phyloP scores from a whole-genome alignment of 148 eudicot genomes.

The Fallopia convolvulus region DNA sequence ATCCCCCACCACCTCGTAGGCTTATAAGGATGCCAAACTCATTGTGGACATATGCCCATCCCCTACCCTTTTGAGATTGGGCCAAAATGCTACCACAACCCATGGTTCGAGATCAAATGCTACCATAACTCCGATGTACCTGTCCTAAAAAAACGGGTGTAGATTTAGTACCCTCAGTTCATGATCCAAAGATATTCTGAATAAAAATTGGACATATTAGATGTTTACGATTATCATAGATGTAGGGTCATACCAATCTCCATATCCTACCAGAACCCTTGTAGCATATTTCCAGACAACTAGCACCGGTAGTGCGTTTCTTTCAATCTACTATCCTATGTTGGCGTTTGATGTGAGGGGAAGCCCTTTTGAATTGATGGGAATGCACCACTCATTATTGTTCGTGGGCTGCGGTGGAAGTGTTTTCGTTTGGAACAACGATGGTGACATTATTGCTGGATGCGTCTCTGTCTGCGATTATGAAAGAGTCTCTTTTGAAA shows the following conservation, averaged over 20 bases:
- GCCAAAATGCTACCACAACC: not conserved
- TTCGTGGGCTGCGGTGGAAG: not conserved
- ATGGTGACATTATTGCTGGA: not conserved
- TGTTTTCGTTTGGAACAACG: not conserved
- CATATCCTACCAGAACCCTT: no score
- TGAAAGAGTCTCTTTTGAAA: not conserved
- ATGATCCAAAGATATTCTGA: not conserved
- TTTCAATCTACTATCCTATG: not conserved
- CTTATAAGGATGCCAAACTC: not conserved
- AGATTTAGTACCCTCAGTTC: not conserved
- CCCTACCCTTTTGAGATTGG: slow-evolving; percentile 3
- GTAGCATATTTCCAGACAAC: no score
- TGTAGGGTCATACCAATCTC: no score
- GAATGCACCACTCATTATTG: not conserved
- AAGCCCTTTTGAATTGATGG: not conserved
- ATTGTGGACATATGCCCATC: not conserved
- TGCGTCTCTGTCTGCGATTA: not conserved
- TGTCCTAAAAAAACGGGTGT: no score
- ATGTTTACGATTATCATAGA: no score
- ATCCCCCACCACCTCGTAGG: not conserved
- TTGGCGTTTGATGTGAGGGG: not conserved
- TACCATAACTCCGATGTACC: not conserved
- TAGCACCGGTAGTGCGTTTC: no score
- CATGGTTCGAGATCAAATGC: not conserved
- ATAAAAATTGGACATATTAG: no score